phyloP scores from a whole-genome alignment of 352 stramenopile genomes.

The Globisporangium emineosum region DNA sequence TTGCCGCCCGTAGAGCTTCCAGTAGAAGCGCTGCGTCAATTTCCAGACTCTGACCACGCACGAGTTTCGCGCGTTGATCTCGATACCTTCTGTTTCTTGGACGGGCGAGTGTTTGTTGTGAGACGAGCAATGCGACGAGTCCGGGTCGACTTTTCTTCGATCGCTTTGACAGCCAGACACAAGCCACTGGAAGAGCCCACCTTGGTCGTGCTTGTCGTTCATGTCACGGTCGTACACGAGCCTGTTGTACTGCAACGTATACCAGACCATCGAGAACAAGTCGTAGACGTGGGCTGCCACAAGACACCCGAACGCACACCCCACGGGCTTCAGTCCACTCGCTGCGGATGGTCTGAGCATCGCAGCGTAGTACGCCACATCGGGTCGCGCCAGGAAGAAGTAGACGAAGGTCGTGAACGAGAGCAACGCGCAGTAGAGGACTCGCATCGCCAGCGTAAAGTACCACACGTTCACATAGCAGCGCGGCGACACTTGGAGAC shows the following conservation, averaged over 20 bases:
- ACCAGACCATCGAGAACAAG: not conserved
- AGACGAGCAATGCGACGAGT: not conserved
- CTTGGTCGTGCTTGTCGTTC: constrained; percentile 3
- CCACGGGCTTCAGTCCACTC: constrained; percentile 2
- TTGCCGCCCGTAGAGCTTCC: not conserved
- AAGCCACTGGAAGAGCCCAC: not conserved
- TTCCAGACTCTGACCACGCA: not conserved
- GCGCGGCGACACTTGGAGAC: constrained; percentile 1
- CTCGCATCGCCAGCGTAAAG: not conserved
- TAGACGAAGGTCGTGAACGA: not conserved
- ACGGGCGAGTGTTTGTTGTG: not conserved
- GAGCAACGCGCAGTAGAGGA: constrained; percentile 1
- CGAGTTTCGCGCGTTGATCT: constrained; percentile 1
- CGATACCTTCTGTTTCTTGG: not conserved
- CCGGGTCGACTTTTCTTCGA: not conserved
- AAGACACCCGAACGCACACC: not conserved
- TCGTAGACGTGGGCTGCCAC: constrained; percentile 1
- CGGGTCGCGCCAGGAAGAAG: constrained; percentile 2
- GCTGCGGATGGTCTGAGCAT: constrained; percentile 2
- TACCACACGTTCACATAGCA: constrained; percentile 7
- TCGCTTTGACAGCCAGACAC: not conserved
- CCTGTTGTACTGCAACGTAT: not conserved
- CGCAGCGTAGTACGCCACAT: constrained; percentile 7
- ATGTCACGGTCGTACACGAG: not conserved
- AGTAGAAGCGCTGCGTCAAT: not conserved